Percentiles rank a stretch among this genome's conserved stretches.
Conservation (phyloP, 2,329 filamentous ascomycete genomes). For the Metarhizium guizhouense region DNA sequence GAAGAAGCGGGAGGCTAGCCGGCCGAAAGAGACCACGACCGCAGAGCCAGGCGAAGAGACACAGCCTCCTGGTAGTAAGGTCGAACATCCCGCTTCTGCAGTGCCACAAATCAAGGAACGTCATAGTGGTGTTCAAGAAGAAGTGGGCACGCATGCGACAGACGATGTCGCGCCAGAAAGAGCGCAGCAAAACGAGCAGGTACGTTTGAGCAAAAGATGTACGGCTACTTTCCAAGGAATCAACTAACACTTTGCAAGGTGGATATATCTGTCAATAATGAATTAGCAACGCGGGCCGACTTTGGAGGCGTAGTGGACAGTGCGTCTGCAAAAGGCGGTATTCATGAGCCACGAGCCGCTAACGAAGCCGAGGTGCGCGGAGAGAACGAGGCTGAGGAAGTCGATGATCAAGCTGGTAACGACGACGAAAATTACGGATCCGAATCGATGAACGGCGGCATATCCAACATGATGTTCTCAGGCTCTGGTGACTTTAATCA, state of each 20-base stretch:
- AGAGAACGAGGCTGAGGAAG: constrained; percentile 9
- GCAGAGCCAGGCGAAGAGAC: constrained; percentile 34
- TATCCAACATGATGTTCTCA: constrained; percentile 48
- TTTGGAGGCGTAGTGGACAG: background rate
- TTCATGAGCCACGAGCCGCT: background rate
- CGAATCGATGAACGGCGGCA: constrained; percentile 35
- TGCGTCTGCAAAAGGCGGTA: background rate
- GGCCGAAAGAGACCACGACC: constrained; percentile 38
- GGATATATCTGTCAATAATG: background rate
- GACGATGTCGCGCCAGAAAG: background rate
- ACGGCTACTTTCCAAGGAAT: background rate
- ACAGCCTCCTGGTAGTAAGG: constrained; percentile 13
- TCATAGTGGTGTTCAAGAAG: background rate
- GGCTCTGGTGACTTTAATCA: constrained; percentile 60
- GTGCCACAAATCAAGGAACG: background rate
- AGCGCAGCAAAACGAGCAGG: background rate
- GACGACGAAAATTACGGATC: constrained; percentile 24
- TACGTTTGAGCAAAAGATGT: background rate
- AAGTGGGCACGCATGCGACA: background rate
- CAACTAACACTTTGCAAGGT: background rate
- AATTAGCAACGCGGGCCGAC: background rate
- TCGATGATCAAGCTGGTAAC: constrained; percentile 16
- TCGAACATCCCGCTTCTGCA: background rate
- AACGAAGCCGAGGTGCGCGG: background rate
- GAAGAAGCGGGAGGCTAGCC: constrained; percentile 70